Conservation (phyloP, 805 yeast species). For the Candida stauntonica region DNA sequence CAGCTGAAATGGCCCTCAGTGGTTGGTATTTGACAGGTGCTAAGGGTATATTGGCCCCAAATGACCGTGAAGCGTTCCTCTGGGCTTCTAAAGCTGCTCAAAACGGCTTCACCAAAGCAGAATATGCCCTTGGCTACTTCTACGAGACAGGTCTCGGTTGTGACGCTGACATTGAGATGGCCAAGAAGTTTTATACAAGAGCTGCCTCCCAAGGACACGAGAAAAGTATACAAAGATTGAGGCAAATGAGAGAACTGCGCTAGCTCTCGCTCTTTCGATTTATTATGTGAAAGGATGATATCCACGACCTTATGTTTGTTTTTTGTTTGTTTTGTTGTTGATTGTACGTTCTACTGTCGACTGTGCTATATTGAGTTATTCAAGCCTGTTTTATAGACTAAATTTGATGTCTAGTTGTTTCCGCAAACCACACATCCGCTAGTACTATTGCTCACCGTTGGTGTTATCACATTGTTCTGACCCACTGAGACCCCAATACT, state of each 20-base stretch:
- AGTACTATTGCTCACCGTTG: no score
- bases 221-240: constrained; percentile 40
- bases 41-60: constrained; percentile 44
- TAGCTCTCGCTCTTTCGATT: no score
- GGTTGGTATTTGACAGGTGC: constrained; percentile 80
- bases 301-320: no score
- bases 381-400: no score
- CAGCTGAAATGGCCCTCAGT: constrained; percentile 66
- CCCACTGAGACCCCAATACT: no score
- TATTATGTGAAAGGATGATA: no score
- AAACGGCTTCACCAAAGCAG: constrained; percentile 55
- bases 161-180: constrained; percentile 36
- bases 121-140: constrained; percentile 66
- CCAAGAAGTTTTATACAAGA: constrained; percentile 46
- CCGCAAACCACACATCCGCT: no score
- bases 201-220: constrained; percentile 63
- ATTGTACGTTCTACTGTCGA: no score
- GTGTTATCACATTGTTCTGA: no score
- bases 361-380: no score
- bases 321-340: not conserved
- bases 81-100: constrained; percentile 66
- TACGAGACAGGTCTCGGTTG: constrained; percentile 64
- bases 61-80: constrained; percentile 59
- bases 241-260: constrained; percentile 6
- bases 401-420: no score